phyloP scores from a whole-genome alignment of 2,329 filamentous ascomycete species.

The Pseudogymnoascus sp. region DNA sequence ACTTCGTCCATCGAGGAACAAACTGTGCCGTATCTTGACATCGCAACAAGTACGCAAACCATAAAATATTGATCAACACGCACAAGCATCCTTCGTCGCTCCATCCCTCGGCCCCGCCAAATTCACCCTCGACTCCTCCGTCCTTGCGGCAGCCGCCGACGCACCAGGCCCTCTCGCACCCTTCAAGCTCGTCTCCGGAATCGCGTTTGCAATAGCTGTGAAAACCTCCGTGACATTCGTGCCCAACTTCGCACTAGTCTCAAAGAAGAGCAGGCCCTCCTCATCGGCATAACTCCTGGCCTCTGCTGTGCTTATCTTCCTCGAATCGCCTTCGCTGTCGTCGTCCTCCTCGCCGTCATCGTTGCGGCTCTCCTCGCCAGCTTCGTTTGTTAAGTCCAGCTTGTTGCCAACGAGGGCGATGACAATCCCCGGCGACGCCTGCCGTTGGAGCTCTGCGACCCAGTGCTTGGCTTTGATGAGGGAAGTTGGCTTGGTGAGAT shows the following conservation, averaged over 20 bases:
- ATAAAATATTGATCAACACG: slow-evolving; percentile 52
- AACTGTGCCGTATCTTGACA: slow-evolving; percentile 9
- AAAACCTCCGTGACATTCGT: slow-evolving; percentile 94
- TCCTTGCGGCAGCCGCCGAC: slow-evolving; percentile 46
- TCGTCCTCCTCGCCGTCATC: slow-evolving; percentile 43
- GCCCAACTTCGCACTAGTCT: slow-evolving; percentile 96
- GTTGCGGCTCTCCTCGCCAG: slow-evolving; percentile 40
- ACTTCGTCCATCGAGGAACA: slow-evolving; percentile 14
- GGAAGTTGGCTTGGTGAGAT: slow-evolving; percentile 92
- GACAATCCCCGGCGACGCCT: slow-evolving; percentile 92
- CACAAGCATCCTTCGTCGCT: slow-evolving; percentile 83
- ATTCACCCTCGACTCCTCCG: slow-evolving; percentile 67
- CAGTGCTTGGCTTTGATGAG: slow-evolving; percentile 97
- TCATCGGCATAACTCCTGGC: slow-evolving; percentile 92
- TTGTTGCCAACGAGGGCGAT: slow-evolving; percentile 98
- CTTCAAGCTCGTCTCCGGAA: slow-evolving; percentile 94
- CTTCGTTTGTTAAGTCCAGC: slow-evolving; percentile 72
- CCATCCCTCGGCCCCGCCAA: slow-evolving; percentile 66
- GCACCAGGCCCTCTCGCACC: slow-evolving; percentile 68
- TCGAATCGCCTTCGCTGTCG: slow-evolving; percentile 59
- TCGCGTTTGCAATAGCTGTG: slow-evolving; percentile 95
- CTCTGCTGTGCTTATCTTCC: slow-evolving; percentile 86
- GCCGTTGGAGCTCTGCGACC: slow-evolving; percentile 94
- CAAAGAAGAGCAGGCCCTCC: slow-evolving; percentile 90
- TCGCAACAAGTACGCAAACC: neutral